phyloP scores from a whole-genome alignment of 352 stramenopile species.

The Pythium periplocum region DNA sequence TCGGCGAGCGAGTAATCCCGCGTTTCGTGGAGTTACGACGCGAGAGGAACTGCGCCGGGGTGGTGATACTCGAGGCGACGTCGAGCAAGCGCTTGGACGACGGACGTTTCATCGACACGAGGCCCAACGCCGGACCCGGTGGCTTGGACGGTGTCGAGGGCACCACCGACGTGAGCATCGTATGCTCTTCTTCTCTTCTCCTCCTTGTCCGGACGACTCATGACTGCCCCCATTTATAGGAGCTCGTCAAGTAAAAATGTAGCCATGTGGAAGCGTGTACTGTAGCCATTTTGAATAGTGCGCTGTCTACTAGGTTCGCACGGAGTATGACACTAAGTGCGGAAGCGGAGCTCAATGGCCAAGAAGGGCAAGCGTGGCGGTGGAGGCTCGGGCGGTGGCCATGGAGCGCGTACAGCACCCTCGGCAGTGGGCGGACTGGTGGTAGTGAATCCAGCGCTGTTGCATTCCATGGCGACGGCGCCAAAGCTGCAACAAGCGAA shows the following conservation, averaged over 20 bases:
- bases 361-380: conserved; percentile 20
- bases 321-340: background rate
- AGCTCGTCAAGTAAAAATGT: conserved; percentile 3
- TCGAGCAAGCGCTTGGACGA: conserved; percentile 6
- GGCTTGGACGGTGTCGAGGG: background rate
- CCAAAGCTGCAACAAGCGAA: conserved; percentile 3
- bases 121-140: background rate
- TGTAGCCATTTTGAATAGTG: too few relatives aligned
- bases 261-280: conserved; percentile 8
- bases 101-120: background rate
- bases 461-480: conserved; percentile 17
- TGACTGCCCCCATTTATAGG: too few relatives aligned
- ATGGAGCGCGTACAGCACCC: too few relatives aligned
- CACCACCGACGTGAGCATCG: conserved; percentile 18
- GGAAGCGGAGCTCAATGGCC: conserved; percentile 8
- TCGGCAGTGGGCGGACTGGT: conserved; percentile 16
- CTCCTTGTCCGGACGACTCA: too few relatives aligned
- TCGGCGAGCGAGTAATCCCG: conserved; percentile 2
- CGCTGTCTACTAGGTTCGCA: too few relatives aligned
- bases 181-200: too few relatives aligned
- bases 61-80: background rate
- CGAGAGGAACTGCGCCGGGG: too few relatives aligned
- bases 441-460: conserved; percentile 38
- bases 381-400: conserved; percentile 2
- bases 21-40: too few relatives aligned